Evolutionary conservation across 352 stramenopile genomes (phyloP), one percentile per base, ranked within the genome.

Genomic region (Thalassiosira exigua): DNA sequence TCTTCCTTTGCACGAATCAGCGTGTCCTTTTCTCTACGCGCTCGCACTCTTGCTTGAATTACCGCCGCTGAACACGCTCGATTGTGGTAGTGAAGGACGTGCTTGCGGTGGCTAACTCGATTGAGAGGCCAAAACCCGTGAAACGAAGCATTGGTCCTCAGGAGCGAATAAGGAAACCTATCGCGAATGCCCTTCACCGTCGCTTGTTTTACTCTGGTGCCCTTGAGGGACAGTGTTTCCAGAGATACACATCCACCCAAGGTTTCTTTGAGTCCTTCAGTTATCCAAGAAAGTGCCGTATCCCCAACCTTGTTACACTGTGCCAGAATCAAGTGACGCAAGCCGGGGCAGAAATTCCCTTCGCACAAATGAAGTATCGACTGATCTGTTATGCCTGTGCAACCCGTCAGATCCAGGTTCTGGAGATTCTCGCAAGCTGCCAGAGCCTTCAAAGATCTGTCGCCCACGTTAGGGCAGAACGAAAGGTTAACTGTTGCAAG

Each of bases 71-170:
- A 75, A 4, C 41, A 82, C 84, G 89, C 95, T 59, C 86, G 91
- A 59, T 90, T 87, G 7, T 92, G 90, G 57, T 98, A 96, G 7
- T 95, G 84, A 50, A 97, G 92, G 19, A 98, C 91, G 27, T 93
- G 82, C 7, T 95, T 62, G 62, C 94, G 93, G 64, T 98, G 93
- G 12, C 92, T 73, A 14, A 89, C 93, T 5, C 95, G 90, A 26
- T 91, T 79, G 24, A 92, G 85, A 7, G 95, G 93, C 57, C 82
- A 80, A 46, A 97, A 87, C 0, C 95, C 95, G 54, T 93, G 90
- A 53, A 95, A 96, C 5, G 87, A 91, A 22, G 27, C 27, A 72
- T 87, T 86, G 17, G 21, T 75, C 65, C 75, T 81, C 30, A 92
- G 60, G 1, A 62, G 50, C 2, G 75, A 87, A 60, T 86, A 87